These are phyloP conservation scores for Aureobasidium musti DNA, from an alignment of 2,329 filamentous ascomycete genomes.

Conservation along the genomic window DNA sequence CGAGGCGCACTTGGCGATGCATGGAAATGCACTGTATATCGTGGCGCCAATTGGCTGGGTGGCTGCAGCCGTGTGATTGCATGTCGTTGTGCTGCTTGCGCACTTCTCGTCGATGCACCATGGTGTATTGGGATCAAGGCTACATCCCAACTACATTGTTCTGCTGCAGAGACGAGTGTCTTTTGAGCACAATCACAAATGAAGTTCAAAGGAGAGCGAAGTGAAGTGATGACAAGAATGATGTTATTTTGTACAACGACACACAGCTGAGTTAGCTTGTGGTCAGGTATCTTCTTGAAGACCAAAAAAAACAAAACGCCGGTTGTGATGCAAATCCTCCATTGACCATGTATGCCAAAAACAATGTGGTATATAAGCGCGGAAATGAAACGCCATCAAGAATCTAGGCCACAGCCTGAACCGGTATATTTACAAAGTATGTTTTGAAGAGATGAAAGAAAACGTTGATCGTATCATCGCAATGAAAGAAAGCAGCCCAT, in stretches of 20 bases:
- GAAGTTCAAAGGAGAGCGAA: neutral
- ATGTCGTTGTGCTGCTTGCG: conserved; percentile 14
- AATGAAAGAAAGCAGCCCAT: conserved; percentile 5
- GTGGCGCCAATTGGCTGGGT: conserved; percentile 26
- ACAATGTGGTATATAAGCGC: conserved; percentile 23
- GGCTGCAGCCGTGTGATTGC: conserved; percentile 23
- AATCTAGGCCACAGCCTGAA: conserved; percentile 20
- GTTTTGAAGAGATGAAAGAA: conserved; percentile 6
- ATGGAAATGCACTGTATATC: conserved; percentile 5
- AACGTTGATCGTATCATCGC: conserved; percentile 24
- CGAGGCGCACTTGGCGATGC: conserved; percentile 26
- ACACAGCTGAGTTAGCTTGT: conserved; percentile 6
- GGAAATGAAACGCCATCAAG: conserved; percentile 13
- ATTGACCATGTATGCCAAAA: conserved; percentile 15
- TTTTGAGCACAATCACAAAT: neutral
- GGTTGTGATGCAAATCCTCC: conserved; percentile 21
- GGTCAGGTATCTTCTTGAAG: neutral
- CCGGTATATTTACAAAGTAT: conserved; percentile 26
- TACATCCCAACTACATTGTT: neutral
- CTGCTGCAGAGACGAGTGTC: neutral
- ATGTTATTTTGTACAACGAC: conserved; percentile 19
- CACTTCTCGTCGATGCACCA: conserved; percentile 21
- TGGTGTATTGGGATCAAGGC: neutral
- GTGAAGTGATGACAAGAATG: neutral
- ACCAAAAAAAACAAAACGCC: conserved; percentile 10